Conservation (phyloP, 1,284 basidiomycete genomes). For the Pisolithus thermaeus region DNA sequence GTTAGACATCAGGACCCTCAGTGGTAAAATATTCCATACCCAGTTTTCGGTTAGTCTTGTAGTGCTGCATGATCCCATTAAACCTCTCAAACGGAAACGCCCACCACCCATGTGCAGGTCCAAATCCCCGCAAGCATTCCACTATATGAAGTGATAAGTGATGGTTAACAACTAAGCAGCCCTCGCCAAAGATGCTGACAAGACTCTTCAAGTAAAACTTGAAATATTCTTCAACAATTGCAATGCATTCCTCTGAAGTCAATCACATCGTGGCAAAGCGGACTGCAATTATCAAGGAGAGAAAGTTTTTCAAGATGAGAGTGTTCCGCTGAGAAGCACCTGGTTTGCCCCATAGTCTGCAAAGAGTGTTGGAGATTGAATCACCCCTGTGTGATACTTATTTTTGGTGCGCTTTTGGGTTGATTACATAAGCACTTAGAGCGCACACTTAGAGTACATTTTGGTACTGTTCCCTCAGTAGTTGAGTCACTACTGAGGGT, state of each 20-base stretch:
- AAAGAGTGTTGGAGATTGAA: too few relatives aligned
- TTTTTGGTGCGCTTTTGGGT: too few relatives aligned
- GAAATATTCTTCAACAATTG: constrained; percentile 11
- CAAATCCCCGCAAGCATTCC: constrained; percentile 10
- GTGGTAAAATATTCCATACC: not conserved
- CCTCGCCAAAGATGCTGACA: constrained; percentile 9
- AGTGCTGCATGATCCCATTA: constrained; percentile 8
- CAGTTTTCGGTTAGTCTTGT: constrained; percentile 4
- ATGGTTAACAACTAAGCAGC: constrained; percentile 14
- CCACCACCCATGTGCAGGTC: constrained; percentile 10
- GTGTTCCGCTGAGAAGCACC: not conserved
- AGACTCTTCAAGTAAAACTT: constrained; percentile 11
- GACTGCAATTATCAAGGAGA: constrained; percentile 16
- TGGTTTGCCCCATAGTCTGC: constrained; percentile 10
- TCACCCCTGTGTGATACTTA: too few relatives aligned
- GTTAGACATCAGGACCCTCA: not conserved
- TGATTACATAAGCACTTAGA: too few relatives aligned
- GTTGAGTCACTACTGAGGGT: too few relatives aligned
- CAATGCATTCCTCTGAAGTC: constrained; percentile 4
- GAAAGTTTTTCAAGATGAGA: constrained; percentile 17
- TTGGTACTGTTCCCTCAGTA: too few relatives aligned
- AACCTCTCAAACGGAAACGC: constrained; percentile 9
- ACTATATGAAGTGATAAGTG: constrained; percentile 22
- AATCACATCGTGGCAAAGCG: constrained; percentile 6
- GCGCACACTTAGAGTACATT: too few relatives aligned